Conservation (phyloP, 192 early-diverging fungal genomes). For the Bifiguratus adelaidae region DNA sequence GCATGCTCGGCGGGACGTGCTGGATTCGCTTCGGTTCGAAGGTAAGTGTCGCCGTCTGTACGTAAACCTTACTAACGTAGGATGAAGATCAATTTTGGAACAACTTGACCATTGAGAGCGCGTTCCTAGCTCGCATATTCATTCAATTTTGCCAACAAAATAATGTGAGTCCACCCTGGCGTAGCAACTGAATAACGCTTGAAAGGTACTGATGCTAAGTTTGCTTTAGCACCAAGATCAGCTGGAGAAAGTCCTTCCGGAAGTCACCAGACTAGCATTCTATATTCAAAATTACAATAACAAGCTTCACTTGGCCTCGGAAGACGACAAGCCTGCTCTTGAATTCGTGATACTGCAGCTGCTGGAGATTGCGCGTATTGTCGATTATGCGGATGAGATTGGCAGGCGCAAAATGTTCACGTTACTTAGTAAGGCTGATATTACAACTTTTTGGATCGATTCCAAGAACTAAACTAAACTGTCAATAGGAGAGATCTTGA, state of each 20-base stretch:
- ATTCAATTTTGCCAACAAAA: slow-evolving; percentile 23
- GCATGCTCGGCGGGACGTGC: slow-evolving; percentile 49
- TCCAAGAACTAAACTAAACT: neutral
- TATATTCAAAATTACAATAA: slow-evolving; percentile 44
- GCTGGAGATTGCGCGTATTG: slow-evolving; percentile 59
- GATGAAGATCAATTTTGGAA: slow-evolving; percentile 38
- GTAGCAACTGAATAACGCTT: neutral
- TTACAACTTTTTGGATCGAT: neutral
- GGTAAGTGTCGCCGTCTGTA: slow-evolving; percentile 8
- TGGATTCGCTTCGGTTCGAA: slow-evolving; percentile 47
- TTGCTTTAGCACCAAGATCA: slow-evolving; percentile 41
- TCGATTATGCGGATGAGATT: slow-evolving; percentile 86
- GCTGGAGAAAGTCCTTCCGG: slow-evolving; percentile 57
- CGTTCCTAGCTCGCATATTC: slow-evolving; percentile 31
- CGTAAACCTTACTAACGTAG: neutral
- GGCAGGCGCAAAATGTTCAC: slow-evolving; percentile 74
- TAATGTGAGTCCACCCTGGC: slow-evolving; percentile 9
- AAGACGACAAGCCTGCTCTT: slow-evolving; percentile 31
- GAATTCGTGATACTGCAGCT: slow-evolving; percentile 66
- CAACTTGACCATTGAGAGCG: slow-evolving; percentile 37
- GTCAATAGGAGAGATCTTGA: slow-evolving; percentile 59
- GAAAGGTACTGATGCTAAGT: slow-evolving; percentile 3
- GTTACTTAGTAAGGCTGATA: slow-evolving; percentile 46
- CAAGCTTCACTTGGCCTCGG: slow-evolving; percentile 30
- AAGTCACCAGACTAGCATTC: slow-evolving; percentile 46